These are phyloP conservation scores for Cercospora sesami DNA, from an alignment of 2,329 filamentous ascomycete species.

Conservation along the genomic window DNA sequence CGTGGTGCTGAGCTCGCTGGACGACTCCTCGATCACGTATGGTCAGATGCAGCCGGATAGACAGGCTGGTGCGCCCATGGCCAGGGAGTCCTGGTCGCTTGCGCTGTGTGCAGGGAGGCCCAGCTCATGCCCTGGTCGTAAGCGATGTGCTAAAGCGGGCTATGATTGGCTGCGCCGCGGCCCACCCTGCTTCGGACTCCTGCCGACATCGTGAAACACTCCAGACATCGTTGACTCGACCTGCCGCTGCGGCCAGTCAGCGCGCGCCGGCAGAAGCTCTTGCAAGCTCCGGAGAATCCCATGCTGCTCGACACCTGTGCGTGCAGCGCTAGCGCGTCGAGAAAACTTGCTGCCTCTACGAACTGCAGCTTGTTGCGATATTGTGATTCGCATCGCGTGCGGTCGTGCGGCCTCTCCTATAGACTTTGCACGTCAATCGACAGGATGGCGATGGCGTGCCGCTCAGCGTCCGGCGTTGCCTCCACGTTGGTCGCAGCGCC, in stretches of 20 bases:
- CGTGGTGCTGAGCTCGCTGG: constrained; percentile 4
- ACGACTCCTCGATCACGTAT: constrained; percentile 20
- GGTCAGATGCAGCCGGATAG: constrained; percentile 14
- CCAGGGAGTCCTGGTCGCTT: constrained; percentile 5
- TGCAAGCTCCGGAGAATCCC: constrained; percentile 22
- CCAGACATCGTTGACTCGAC: constrained; percentile 9
- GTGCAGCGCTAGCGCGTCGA: constrained; percentile 16
- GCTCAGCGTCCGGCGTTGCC: neutral
- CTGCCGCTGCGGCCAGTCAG: constrained; percentile 17
- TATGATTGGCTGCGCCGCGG: constrained; percentile 5
- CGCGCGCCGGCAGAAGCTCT: constrained; percentile 2
- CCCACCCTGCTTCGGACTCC: constrained; percentile 6
- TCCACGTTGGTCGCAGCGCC: neutral
- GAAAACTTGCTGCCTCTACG: constrained; percentile 12
- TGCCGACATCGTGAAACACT: constrained; percentile 14
- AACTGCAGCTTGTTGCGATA: neutral
- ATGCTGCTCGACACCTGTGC: constrained; percentile 22
- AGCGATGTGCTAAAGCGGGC: neutral
- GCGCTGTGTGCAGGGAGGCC: constrained; percentile 7
- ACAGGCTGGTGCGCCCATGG: constrained; percentile 4
- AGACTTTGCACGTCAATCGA: neutral
- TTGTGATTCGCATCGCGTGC: neutral
- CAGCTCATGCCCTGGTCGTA: constrained; percentile 9
- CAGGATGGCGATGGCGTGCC: neutral
- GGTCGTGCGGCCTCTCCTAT: neutral